phyloP scores from a whole-genome alignment of 2,329 filamentous ascomycete genomes.

The Elsinoe perseae region DNA sequence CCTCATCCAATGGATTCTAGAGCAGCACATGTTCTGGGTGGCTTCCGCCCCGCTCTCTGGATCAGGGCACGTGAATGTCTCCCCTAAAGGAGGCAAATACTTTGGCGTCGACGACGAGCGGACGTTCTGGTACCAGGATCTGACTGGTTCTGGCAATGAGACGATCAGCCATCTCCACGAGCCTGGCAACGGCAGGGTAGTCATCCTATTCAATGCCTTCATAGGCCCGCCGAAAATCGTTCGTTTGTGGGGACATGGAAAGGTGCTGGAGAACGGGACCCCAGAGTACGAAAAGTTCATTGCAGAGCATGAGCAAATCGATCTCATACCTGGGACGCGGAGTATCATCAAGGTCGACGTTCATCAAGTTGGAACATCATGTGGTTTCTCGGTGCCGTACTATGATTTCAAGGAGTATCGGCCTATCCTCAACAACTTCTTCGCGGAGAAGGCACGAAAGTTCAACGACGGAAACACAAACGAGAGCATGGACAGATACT shows the following conservation, averaged over 20 bases:
- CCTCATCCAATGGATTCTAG: slow-evolving; percentile 55
- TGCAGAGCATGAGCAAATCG: slow-evolving; percentile 26
- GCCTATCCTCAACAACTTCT: slow-evolving; percentile 35
- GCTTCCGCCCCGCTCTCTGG: slow-evolving; percentile 62
- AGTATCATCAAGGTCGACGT: slow-evolving; percentile 37
- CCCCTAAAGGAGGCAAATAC: slow-evolving; percentile 63
- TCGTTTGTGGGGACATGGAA: slow-evolving; percentile 36
- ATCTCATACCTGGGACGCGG: slow-evolving; percentile 32
- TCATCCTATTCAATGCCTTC: slow-evolving; percentile 38
- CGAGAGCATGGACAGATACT: slow-evolving; percentile 40
- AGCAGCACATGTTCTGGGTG: slow-evolving; percentile 68
- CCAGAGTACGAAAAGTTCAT: slow-evolving; percentile 32
- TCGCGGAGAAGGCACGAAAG: slow-evolving; percentile 33
- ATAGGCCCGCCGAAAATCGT: slow-evolving; percentile 37
- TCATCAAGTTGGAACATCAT: slow-evolving; percentile 37
- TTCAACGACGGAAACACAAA: slow-evolving; percentile 31
- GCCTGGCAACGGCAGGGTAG: slow-evolving; percentile 49
- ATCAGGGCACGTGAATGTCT: slow-evolving; percentile 61
- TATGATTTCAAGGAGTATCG: slow-evolving; percentile 38
- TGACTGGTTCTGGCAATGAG: slow-evolving; percentile 67
- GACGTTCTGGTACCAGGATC: slow-evolving; percentile 62
- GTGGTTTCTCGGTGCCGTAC: slow-evolving; percentile 38
- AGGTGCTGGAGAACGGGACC: slow-evolving; percentile 33
- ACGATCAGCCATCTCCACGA: slow-evolving; percentile 70
- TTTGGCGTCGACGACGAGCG: slow-evolving; percentile 54